Base-by-base conservation (phyloP, 164 flowering plant genomes). In the Paratinospora sagittata region DNA sequence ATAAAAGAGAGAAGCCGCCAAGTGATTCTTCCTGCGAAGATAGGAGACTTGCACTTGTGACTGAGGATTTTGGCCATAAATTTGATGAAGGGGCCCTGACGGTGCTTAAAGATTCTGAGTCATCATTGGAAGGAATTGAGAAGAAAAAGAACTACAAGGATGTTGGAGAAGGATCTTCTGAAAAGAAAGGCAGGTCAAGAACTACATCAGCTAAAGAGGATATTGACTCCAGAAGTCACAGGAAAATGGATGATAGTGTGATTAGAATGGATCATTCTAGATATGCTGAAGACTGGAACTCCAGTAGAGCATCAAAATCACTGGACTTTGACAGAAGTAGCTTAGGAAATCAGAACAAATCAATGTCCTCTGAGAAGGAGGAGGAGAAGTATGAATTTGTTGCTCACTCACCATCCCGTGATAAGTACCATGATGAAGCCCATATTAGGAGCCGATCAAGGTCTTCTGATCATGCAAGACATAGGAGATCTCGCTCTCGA, bases 401-500 rank as follows among this genome's bases (percentile, higher is more conserved):
- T 13, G 55, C 26, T 14, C 58, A 12, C 23, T 80, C 89, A 19
- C 79, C 83, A 21, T 78, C 79, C 65, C 65, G 49, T 67, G 84
- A 78, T 3, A 73, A 66, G 27, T 64, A 70, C 45, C 70, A 17
- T 65, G 82, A 77, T 47, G 82, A 79, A 63, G 67, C 65, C 47
- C 72, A 36, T 68, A 8, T 11, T 62, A 79, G 82, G 78, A 75
- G 76, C 69, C 76, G 84, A 70, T 84, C 88, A n/a, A 74, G 76
- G 72, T 85, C 92, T 52, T 76, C 23, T 79, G 89, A 86, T 73
- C 78, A 27, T 73, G 73, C 39, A 3, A 77, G 82, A 77, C 83
- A 77, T 24, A 84, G 58, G 63, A 63, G 85, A 68, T 85, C 89
- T 67, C 82, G 75, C 10, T 84, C 89, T 13, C 82, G 33, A 45